phyloP scores from a whole-genome alignment of 257 asterid species.

The Ballota nigra region DNA sequence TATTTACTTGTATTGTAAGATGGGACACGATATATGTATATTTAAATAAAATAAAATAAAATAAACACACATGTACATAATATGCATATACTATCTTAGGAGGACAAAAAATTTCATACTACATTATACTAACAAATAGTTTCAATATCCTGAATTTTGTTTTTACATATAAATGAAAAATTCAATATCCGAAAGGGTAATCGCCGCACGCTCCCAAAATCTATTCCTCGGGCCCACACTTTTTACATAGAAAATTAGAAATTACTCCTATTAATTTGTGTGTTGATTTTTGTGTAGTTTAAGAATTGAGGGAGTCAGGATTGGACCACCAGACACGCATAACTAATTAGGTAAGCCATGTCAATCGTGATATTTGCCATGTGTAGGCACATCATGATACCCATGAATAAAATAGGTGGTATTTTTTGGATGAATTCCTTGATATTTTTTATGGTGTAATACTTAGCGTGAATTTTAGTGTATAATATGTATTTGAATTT shows the following conservation, averaged over 20 bases:
- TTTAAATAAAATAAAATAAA: neutral
- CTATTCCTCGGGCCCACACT: too few species aligned
- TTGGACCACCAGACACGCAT: neutral
- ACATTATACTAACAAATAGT: too few species aligned
- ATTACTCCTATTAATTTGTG: neutral
- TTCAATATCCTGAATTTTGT: too few species aligned
- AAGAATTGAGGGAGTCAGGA: neutral
- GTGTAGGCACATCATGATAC: neutral
- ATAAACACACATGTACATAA: neutral
- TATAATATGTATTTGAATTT: too few species aligned
- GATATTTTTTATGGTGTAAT: neutral
- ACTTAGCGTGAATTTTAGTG: too few species aligned
- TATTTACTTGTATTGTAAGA: neutral
- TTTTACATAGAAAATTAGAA: too few species aligned
- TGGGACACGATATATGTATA: neutral
- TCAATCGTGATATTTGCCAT: neutral
- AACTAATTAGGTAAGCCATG: neutral
- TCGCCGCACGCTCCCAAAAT: too few species aligned
- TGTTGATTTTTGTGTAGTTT: neutral
- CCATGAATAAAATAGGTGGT: neutral
- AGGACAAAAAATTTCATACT: too few species aligned
- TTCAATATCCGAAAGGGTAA: too few species aligned
- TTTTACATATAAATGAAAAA: too few species aligned
- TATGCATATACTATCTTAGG: too few species aligned
- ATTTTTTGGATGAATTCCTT: neutral